Conservation (phyloP, 768 basidiomycete genomes). For the Agaricus sinodeliciosus region DNA sequence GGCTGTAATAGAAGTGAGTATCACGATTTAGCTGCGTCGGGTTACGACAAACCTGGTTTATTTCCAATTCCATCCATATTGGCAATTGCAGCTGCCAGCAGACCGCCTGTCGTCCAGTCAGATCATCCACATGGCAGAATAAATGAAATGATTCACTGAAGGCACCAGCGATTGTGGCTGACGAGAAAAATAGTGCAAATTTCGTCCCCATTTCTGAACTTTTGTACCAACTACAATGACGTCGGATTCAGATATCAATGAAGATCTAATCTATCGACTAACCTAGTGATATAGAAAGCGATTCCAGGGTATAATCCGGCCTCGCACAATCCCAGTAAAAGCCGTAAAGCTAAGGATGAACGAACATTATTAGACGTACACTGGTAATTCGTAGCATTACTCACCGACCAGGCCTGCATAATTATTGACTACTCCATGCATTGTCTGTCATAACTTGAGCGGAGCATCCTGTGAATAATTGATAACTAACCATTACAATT, state of each 20-base stretch:
- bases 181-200: slow-evolving; percentile 71
- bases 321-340: slow-evolving; percentile 60
- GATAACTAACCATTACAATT: slow-evolving; percentile 33
- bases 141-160: slow-evolving; percentile 41
- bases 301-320: slow-evolving; percentile 53
- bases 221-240: slow-evolving; percentile 64
- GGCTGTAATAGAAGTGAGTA: slow-evolving; percentile 17
- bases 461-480: not conserved
- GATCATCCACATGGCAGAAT: not conserved
- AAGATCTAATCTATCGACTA: slow-evolving; percentile 7
- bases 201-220: slow-evolving; percentile 69
- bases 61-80: slow-evolving; percentile 68
- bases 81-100: slow-evolving; percentile 58
- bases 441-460: slow-evolving; percentile 33
- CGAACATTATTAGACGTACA: not conserved
- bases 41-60: slow-evolving; percentile 37
- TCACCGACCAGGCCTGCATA: slow-evolving; percentile 58
- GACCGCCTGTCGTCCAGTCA: slow-evolving; percentile 36
- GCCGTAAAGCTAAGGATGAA: slow-evolving; percentile 39
- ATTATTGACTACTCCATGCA: slow-evolving; percentile 56
- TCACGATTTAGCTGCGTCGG: not conserved
- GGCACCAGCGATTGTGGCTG: slow-evolving; percentile 73
- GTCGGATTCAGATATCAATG: not conserved
- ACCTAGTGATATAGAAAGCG: slow-evolving; percentile 60
- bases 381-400: slow-evolving; percentile 14